Evolutionary conservation across 2,329 filamentous ascomycete genomes (phyloP).

Genomic region (Penicillium sp.): DNA sequence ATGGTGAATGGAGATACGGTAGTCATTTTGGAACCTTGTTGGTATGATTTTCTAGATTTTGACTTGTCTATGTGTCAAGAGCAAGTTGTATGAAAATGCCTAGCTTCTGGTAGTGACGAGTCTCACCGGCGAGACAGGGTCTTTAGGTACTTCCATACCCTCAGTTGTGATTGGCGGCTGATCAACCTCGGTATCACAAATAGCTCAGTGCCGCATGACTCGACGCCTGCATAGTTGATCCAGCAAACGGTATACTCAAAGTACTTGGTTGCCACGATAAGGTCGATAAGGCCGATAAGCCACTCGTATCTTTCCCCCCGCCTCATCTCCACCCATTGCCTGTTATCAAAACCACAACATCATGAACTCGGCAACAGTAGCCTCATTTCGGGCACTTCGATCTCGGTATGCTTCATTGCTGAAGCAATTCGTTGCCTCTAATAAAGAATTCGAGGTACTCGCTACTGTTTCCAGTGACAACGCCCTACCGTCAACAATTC

Average conservation of each 20-base stretch:
- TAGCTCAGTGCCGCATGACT: neutral
- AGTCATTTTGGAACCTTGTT: slow-evolving; percentile 15
- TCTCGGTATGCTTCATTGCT: slow-evolving; percentile 46
- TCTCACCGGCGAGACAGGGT: neutral
- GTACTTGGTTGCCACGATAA: neutral
- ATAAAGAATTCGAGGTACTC: slow-evolving; percentile 37
- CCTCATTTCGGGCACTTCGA: slow-evolving; percentile 38
- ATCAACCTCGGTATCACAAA: slow-evolving; percentile 19
- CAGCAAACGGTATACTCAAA: too few species aligned
- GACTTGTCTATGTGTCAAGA: neutral
- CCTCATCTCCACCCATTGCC: neutral
- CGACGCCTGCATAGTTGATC: too few species aligned
- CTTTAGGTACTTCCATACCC: neutral
- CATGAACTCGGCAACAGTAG: slow-evolving; percentile 18
- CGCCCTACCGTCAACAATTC: slow-evolving; percentile 34
- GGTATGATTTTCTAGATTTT: neutral
- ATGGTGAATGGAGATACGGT: slow-evolving; percentile 52
- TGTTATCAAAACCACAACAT: neutral
- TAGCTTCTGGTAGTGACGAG: neutral
- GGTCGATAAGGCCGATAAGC: neutral
- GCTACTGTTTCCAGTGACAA: slow-evolving; percentile 19
- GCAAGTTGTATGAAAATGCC: neutral
- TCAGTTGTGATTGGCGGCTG: slow-evolving; percentile 4
- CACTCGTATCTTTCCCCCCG: neutral
- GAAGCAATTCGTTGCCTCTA: slow-evolving; percentile 49